Conservation (phyloP, 306 rosid species). For the Acacia acuminata region DNA sequence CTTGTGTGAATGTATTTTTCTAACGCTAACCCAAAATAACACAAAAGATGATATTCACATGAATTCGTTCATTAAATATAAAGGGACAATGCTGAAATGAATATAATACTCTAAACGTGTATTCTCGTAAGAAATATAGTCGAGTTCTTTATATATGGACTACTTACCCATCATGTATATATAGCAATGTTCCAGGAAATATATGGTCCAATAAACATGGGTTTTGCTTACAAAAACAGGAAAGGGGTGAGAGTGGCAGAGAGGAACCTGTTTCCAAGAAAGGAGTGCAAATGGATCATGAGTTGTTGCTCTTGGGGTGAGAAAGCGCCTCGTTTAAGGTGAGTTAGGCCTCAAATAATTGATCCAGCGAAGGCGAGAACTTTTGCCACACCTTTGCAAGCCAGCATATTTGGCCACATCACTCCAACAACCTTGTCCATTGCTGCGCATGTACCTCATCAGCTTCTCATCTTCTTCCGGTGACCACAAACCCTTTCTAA, state of each 20-base stretch:
- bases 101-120: neutral
- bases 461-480: slow-evolving; percentile 94
- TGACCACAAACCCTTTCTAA: slow-evolving; percentile 92
- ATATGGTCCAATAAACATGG: no score
- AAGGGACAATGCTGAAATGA: neutral
- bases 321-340: slow-evolving; percentile 89
- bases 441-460: slow-evolving; percentile 72
- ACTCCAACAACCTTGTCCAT: slow-evolving; percentile 93
- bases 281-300: slow-evolving; percentile 82
- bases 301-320: slow-evolving; percentile 84
- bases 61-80: neutral
- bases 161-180: neutral
- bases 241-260: no score
- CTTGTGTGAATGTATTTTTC: no score
- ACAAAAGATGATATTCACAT: neutral
- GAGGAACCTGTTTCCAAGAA: slow-evolving; percentile 86
- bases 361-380: slow-evolving; percentile 92
- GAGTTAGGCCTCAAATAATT: slow-evolving; percentile 93
- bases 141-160: neutral
- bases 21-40: no score
- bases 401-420: slow-evolving; percentile 94
- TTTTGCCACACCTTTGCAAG: slow-evolving; percentile 86
- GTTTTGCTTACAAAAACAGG: no score
- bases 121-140: neutral
- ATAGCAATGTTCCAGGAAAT: no score